phyloP scores from a whole-genome alignment of 2,329 filamentous ascomycete genomes.

The Penicillium psychrosexuale region DNA sequence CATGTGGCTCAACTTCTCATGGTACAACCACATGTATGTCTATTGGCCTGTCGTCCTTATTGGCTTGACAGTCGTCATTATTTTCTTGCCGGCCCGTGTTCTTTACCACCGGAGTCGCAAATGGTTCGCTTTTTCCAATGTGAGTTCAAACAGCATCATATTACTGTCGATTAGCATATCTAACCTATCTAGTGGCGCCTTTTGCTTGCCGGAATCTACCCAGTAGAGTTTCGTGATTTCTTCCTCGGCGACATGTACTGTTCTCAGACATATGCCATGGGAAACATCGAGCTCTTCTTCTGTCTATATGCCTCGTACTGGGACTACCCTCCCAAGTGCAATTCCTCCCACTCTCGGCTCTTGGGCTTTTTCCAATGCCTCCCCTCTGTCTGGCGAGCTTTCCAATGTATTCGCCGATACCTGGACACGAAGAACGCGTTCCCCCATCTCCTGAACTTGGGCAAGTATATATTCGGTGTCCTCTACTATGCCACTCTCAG shows the following conservation, averaged over 20 bases:
- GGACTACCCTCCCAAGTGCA: slow-evolving; percentile 72
- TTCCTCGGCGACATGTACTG: slow-evolving; percentile 98
- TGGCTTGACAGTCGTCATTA: slow-evolving; percentile 60
- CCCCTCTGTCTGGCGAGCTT: slow-evolving; percentile 82
- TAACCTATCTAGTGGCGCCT: slow-evolving; percentile 67
- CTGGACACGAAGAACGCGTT: slow-evolving; percentile 81
- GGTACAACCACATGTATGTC: slow-evolving; percentile 65
- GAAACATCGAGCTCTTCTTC: slow-evolving; percentile 89
- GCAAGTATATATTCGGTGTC: slow-evolving; percentile 86
- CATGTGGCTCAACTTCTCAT: slow-evolving; percentile 87
- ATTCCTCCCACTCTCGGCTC: slow-evolving; percentile 76
- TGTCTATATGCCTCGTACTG: slow-evolving; percentile 83
- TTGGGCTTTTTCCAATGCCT: slow-evolving; percentile 81
- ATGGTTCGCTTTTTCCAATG: slow-evolving; percentile 89
- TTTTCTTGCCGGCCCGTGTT: slow-evolving; percentile 72
- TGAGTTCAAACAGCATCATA: slow-evolving; percentile 46
- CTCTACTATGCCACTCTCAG: slow-evolving; percentile 74
- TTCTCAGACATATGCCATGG: slow-evolving; percentile 84
- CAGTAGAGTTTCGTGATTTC: slow-evolving; percentile 95
- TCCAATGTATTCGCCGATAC: slow-evolving; percentile 90
- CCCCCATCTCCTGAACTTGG: slow-evolving; percentile 87
- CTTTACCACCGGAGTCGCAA: slow-evolving; percentile 72
- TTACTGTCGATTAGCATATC: neutral
- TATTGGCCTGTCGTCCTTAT: slow-evolving; percentile 86
- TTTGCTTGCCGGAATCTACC: slow-evolving; percentile 78